These are phyloP conservation scores for Lactarius tabidus DNA, from an alignment of 768 basidiomycete genomes.

Conservation along the genomic window DNA sequence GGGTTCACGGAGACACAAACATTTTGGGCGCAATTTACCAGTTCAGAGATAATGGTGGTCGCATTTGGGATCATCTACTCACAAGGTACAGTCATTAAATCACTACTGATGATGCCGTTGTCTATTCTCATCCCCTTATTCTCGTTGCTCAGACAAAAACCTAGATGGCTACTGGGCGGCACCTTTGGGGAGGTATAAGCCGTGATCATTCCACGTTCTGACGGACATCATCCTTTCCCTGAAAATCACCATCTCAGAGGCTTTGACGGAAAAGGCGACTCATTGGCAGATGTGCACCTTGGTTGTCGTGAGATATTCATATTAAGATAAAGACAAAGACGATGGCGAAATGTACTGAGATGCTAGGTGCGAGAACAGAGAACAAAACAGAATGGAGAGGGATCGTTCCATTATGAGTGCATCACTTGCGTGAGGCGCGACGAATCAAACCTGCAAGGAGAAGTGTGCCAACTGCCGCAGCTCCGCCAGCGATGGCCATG, in stretches of 20 bases:
- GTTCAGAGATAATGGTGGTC: not conserved
- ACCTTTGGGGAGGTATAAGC: not conserved
- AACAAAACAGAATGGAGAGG: not conserved
- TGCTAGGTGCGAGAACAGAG: not conserved
- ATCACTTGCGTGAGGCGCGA: constrained; percentile 59
- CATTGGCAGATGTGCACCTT: not conserved
- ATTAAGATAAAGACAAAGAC: constrained; percentile 7
- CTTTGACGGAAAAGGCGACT: not conserved
- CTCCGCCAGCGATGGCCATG: constrained; percentile 92
- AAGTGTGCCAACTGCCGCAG: constrained; percentile 77
- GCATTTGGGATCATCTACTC: not conserved
- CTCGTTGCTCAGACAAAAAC: not conserved
- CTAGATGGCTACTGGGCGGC: not conserved
- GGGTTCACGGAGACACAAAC: not conserved
- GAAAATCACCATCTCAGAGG: not conserved
- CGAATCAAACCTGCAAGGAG: constrained; percentile 75
- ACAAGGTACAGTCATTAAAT: no score
- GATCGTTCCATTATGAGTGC: constrained; percentile 14
- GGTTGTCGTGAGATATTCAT: constrained; percentile 1
- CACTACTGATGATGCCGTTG: not conserved
- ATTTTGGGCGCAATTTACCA: not conserved
- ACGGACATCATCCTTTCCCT: not conserved
- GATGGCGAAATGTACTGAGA: constrained; percentile 17
- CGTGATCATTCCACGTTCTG: not conserved
- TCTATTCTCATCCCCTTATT: not conserved